Conservation (phyloP, 192 early-diverging fungal genomes). For the Backusella circina region DNA sequence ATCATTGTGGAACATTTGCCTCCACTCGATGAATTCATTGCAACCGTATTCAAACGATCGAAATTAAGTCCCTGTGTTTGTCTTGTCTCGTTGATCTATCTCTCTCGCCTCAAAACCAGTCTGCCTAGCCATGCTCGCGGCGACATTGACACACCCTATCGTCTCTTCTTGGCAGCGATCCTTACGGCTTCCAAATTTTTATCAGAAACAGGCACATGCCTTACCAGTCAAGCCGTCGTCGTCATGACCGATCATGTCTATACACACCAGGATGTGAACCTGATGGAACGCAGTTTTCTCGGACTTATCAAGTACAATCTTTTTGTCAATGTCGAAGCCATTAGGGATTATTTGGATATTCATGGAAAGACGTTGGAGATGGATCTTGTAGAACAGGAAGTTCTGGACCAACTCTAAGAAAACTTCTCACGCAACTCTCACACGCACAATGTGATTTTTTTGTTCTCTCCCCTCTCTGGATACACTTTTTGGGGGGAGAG, state of each 20-base stretch:
- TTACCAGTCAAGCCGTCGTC: constrained; percentile 31
- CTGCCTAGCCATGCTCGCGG: constrained; percentile 61
- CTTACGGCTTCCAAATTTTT: constrained; percentile 67
- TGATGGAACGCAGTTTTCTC: constrained; percentile 56
- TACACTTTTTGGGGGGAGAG: neutral
- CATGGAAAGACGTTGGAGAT: constrained; percentile 35
- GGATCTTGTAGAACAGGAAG: constrained; percentile 21
- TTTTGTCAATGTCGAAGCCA: constrained; percentile 47
- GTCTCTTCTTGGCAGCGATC: constrained; percentile 66
- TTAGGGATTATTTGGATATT: constrained; percentile 37
- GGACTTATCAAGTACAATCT: constrained; percentile 52
- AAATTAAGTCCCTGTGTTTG: constrained; percentile 32
- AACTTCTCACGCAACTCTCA: neutral
- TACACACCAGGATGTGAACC: constrained; percentile 47
- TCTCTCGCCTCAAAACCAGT: constrained; percentile 58
- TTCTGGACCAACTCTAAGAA: constrained; percentile 14
- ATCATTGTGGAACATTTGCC: constrained; percentile 25
- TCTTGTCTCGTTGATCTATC: constrained; percentile 65
- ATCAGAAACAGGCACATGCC: constrained; percentile 39
- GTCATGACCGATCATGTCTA: constrained; percentile 51
- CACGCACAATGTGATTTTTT: neutral
- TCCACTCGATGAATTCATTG: constrained; percentile 34
- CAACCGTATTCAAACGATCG: constrained; percentile 20
- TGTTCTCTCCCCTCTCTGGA: neutral
- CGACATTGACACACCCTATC: constrained; percentile 68